phyloP scores from a whole-genome alignment of 78 protist species.

The Dictyostelium intermedium region DNA sequence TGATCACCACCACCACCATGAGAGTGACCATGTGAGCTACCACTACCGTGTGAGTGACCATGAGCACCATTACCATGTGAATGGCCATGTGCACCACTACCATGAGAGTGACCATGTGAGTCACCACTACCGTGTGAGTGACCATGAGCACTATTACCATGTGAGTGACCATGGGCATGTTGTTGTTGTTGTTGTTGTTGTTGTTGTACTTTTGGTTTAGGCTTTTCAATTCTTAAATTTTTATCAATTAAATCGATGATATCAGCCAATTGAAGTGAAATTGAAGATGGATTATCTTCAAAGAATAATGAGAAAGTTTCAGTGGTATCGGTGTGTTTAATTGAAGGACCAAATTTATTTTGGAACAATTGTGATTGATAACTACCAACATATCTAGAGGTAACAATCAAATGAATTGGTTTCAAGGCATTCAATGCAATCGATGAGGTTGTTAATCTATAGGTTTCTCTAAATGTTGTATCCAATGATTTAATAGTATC shows the following conservation, averaged over 20 bases:
- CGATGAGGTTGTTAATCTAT: neutral
- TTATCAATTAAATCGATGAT: constrained; percentile 20
- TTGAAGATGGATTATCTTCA: constrained; percentile 6
- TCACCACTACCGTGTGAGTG: constrained; percentile 6
- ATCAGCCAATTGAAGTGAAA: neutral
- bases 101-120: neutral
- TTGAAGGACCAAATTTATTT: neutral
- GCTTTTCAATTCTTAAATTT: constrained; percentile 8
- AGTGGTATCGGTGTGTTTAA: neutral
- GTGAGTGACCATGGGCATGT: neutral
- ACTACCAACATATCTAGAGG: neutral
- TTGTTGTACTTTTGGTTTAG: neutral
- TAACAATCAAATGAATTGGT: neutral
- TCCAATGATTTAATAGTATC: neutral
- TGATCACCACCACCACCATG: constrained; percentile 13
- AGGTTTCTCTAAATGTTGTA: neutral
- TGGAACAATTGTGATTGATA: constrained; percentile 10
- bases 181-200: constrained; percentile 3
- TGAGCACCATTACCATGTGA: neutral
- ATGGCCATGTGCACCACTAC: neutral
- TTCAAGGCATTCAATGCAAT: neutral
- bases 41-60: neutral
- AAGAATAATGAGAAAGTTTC: neutral
- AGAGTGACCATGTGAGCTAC: neutral
- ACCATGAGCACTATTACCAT: neutral